These are phyloP conservation scores for Cryphonectria parasitica DNA, from an alignment of 2,329 filamentous ascomycete genomes.

Conservation along the genomic window DNA sequence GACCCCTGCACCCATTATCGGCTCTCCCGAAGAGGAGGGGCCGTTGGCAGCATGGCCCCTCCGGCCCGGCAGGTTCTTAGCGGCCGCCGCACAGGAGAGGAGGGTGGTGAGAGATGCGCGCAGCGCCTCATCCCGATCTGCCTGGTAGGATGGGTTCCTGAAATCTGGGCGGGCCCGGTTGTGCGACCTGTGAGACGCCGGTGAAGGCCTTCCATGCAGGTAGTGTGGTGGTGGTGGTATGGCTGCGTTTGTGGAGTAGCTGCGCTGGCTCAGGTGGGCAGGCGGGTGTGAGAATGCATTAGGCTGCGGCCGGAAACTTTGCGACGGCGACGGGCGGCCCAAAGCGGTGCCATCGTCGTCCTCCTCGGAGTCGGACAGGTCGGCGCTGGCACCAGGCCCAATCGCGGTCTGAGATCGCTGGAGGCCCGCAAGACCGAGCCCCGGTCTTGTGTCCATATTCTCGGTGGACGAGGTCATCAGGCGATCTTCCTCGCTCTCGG, in stretches of 20 bases:
- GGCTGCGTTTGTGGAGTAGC: constrained; percentile 54
- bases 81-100: constrained; percentile 91
- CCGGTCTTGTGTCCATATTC: constrained; percentile 43
- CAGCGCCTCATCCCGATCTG: constrained; percentile 90
- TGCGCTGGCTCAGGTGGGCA: constrained; percentile 50
- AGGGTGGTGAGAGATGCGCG: constrained; percentile 93
- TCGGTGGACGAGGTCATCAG: constrained; percentile 64
- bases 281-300: constrained; percentile 91
- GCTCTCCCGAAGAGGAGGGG: constrained; percentile 36
- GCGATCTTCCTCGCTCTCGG: constrained; percentile 84
- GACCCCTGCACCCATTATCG: constrained; percentile 42
- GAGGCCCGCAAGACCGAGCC: constrained; percentile 28
- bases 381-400: constrained; percentile 43
- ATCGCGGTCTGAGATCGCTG: constrained; percentile 42
- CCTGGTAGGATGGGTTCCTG: constrained; percentile 74
- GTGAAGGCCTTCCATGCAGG: constrained; percentile 35
- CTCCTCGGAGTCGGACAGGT: constrained; percentile 47
- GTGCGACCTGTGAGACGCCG: constrained; percentile 53
- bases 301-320: constrained; percentile 79
- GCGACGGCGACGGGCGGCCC: constrained; percentile 59
- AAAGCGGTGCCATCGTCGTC: constrained; percentile 85
- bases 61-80: constrained; percentile 76
- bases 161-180: constrained; percentile 60
- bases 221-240: constrained; percentile 50
- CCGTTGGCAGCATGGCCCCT: constrained; percentile 46